These are phyloP conservation scores for Diaporthe velutina DNA, from an alignment of 2,329 filamentous ascomycete species.

Conservation along the genomic window DNA sequence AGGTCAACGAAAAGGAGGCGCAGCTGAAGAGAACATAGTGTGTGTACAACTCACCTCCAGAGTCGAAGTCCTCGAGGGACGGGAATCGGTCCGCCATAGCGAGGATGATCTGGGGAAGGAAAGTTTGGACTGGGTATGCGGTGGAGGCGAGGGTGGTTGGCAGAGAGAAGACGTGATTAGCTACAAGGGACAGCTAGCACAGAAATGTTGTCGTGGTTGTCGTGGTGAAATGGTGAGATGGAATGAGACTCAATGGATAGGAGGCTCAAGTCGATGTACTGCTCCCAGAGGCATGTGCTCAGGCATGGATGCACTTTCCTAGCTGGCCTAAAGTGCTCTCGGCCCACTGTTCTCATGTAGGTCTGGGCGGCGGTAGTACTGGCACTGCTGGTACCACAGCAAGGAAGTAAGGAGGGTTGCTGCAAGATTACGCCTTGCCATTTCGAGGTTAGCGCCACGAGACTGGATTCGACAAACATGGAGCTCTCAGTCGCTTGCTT, in stretches of 20 bases:
- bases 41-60: constrained; percentile 62
- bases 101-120: constrained; percentile 31
- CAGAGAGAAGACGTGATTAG: neutral
- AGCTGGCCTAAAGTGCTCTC: constrained; percentile 34
- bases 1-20: constrained; percentile 40
- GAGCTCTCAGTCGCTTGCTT: constrained; percentile 30
- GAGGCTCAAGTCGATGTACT: constrained; percentile 29
- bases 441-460: neutral
- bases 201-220: constrained; percentile 19
- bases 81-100: constrained; percentile 84
- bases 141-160: neutral
- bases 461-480: constrained; percentile 14
- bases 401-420: neutral
- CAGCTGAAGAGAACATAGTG: constrained; percentile 32
- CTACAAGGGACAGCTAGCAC: neutral
- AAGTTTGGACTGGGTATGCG: neutral
- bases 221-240: constrained; percentile 20
- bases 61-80: constrained; percentile 83
- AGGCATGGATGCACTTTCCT: constrained; percentile 31
- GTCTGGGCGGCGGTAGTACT: constrained; percentile 5
- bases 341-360: constrained; percentile 13
- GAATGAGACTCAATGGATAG: constrained; percentile 11
- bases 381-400: neutral
- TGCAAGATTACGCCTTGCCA: neutral
- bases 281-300: constrained; percentile 25